Conservation (phyloP, 768 basidiomycete genomes). For the Amanita rubescens region DNA sequence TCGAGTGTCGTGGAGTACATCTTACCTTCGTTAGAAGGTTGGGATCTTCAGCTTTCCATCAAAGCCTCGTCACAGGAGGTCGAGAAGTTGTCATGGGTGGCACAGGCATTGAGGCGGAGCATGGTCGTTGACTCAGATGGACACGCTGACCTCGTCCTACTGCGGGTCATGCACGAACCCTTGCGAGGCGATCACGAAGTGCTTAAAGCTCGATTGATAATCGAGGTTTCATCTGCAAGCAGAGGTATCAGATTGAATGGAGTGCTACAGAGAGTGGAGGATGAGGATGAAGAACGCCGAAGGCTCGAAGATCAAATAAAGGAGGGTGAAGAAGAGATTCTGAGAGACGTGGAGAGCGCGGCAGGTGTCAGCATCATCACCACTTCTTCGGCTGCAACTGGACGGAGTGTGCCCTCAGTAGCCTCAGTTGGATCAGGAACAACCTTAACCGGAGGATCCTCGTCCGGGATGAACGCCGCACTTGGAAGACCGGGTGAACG, state of each 20-base stretch:
- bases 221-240: constrained; percentile 75
- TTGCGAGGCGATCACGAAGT: constrained; percentile 70
- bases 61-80: constrained; percentile 69
- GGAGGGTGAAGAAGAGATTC: constrained; percentile 50
- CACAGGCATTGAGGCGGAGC: constrained; percentile 44
- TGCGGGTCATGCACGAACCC: constrained; percentile 67
- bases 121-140: constrained; percentile 18
- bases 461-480: background rate
- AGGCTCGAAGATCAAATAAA: constrained; percentile 33
- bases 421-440: constrained; percentile 14
- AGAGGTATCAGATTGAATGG: constrained; percentile 85
- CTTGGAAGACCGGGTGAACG: constrained; percentile 34
- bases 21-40: constrained; percentile 71
- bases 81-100: constrained; percentile 68
- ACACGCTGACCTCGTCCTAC: constrained; percentile 41
- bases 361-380: constrained; percentile 64
- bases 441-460: background rate
- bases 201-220: constrained; percentile 69
- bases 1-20: constrained; percentile 75
- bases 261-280: constrained; percentile 58
- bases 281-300: constrained; percentile 60
- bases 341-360: constrained; percentile 69
- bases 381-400: constrained; percentile 50
- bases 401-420: constrained; percentile 36
- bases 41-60: constrained; percentile 79